Conservation (phyloP, 73 alveolate genomes). For the Tetrahymena elliotti region DNA sequence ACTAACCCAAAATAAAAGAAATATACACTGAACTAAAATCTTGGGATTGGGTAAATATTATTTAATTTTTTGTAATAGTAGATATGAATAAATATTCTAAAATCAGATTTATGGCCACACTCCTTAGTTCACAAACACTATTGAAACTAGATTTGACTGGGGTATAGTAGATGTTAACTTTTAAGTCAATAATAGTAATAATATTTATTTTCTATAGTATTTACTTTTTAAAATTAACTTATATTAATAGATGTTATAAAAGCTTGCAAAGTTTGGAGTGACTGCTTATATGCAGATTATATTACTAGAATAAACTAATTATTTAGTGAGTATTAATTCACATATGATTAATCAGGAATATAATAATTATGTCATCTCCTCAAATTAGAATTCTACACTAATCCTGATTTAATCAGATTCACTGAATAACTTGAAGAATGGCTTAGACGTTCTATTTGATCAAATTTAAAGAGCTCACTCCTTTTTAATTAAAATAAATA, state of each 20-base stretch:
- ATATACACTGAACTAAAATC: constrained; percentile 44
- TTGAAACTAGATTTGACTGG: constrained; percentile 78
- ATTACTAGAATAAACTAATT: constrained; percentile 24
- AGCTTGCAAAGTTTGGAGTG: constrained; percentile 35
- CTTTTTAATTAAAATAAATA: too few relatives aligned
- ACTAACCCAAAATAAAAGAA: constrained; percentile 47
- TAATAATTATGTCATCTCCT: neutral
- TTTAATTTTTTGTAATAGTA: neutral
- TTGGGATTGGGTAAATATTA: constrained; percentile 67
- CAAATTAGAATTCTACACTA: neutral
- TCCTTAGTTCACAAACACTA: constrained; percentile 62
- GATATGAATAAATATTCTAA: neutral
- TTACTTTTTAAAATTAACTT: neutral
- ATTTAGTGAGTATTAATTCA: constrained; percentile 13
- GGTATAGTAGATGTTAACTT: constrained; percentile 63
- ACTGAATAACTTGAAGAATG: neutral
- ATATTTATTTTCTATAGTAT: neutral
- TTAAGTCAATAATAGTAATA: constrained; percentile 51
- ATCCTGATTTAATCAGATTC: neutral
- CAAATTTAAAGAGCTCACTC: too few relatives aligned
- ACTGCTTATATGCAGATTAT: constrained; percentile 45
- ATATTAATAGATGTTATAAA: neutral
- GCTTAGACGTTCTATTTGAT: neutral
- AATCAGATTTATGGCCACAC: constrained; percentile 56
- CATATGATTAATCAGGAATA: neutral